Base-by-base conservation (phyloP, 164 flowering plant species). In the Stephania japonica region DNA sequence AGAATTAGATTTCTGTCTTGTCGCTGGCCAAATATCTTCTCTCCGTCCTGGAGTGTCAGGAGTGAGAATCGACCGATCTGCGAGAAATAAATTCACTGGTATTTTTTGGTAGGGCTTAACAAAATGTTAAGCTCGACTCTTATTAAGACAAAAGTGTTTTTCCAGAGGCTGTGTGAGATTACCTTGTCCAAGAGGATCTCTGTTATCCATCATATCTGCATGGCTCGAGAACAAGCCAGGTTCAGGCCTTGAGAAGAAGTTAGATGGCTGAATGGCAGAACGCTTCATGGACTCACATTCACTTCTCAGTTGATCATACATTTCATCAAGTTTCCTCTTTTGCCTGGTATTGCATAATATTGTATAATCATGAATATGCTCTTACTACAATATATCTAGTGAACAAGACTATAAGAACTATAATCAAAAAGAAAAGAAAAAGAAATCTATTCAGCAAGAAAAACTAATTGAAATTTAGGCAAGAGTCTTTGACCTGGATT, bases 11-110 rank as follows among this genome's bases (percentile, higher is more conserved):
- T 86, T 87, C 71, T 83, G 97, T 83, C 93, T 86, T 47, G 91
- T 83, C 70, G 78, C 26, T 38, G 91, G 86, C 99, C 98, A 96
- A 59, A 88, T 78, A 75, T 93, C 98, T 69, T 96, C 99, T 80
- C 91, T 84, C 43, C 85, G 88, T 77, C 97, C 99, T 96, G 98
- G 97, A 89, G 98, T 93, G 73, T 83, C 87, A 82, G 99, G 99
- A 86, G 90, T 83, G 80, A 74, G 79, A 85, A 84, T 75, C 81
- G 85, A 83, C 88, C 92, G 79, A 83, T 88, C 97, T 96, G 98
- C 95, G 72, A 80, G 80, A 85, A 82, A 82, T 90, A 85, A 90
- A 91, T 90, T 79, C 84, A 84, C 89, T 89, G 84, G 78, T 76
- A 83, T 87, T 83, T 80, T 81, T 69, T 25, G 80, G 79, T 65